These are phyloP conservation scores for Tylopilus sp. DNA, from an alignment of 1,284 basidiomycete species.

Conservation along the genomic window DNA sequence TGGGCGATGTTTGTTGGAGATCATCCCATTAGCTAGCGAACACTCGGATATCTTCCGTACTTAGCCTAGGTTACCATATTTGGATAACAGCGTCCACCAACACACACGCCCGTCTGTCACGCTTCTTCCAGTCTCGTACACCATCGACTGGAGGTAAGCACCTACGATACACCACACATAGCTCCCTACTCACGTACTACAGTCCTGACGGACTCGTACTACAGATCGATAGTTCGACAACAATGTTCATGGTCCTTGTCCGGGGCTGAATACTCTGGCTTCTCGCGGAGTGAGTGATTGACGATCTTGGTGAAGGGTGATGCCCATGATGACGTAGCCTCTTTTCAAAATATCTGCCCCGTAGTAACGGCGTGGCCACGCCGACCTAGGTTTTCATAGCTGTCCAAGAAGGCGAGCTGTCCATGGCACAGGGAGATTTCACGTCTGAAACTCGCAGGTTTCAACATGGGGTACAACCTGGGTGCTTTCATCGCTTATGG, in stretches of 20 bases:
- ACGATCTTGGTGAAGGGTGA: not conserved
- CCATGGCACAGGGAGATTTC: not conserved
- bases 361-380: slow-evolving; percentile 21
- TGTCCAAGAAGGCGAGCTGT: slow-evolving; percentile 19
- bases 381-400: slow-evolving; percentile 28
- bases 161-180: too few species aligned
- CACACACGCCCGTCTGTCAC: too few species aligned
- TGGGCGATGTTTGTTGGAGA: too few species aligned
- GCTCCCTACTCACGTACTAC: too few species aligned
- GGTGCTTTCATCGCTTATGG: slow-evolving; percentile 25
- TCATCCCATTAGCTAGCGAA: too few species aligned
- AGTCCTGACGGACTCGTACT: too few species aligned
- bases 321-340: not conserved
- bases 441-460: slow-evolving; percentile 15
- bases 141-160: too few species aligned
- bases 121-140: too few species aligned
- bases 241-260: slow-evolving; percentile 46
- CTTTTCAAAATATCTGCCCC: slow-evolving; percentile 20
- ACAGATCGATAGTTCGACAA: too few species aligned
- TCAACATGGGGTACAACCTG: slow-evolving; percentile 27
- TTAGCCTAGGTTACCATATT: too few species aligned
- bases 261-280: slow-evolving; percentile 47
- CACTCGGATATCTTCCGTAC: too few species aligned
- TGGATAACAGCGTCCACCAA: too few species aligned
- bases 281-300: slow-evolving; percentile 37